Evolutionary conservation across 179 eudicot species (phyloP), one percentile per base, ranked within the genome.

Genomic region (Beta lomatogona): DNA sequence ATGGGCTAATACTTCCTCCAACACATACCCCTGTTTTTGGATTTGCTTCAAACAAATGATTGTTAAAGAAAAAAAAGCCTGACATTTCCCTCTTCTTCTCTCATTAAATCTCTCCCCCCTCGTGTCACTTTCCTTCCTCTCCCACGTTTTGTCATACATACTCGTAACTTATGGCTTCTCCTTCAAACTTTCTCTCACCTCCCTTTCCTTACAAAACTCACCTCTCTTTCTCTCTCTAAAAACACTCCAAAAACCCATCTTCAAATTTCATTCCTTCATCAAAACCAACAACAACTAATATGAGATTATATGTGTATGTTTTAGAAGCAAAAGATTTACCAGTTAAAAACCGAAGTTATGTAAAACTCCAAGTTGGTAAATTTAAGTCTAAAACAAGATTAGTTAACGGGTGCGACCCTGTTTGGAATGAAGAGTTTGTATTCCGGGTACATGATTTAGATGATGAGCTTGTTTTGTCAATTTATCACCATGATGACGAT

Each of bases 391-490:
- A 88, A 65, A 91, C 93, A 16, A 81, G 95, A 81, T 82, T 84
- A n/a, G 85, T 90, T 53, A 80, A 61, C 53, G 88, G 88, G 89
- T 81, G 86, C 2, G 90, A 89, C 89, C 93, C 94, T 36, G 77
- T 91, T 89, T 94, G 97, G 97, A 94, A 94, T 73, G 98, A 94
- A 83, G 98, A 94, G 85, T 94, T 93, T 84, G 94, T 89, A 0
- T 94, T 93, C 63, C 90, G 89, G 81, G 94, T 93, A 5, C 87
- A 86, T 72, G 94, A 90, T 71, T 86, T 89, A 81, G 88, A 90
- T 8, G 97, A 94, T 53, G 92, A 93, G 53, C 89, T 94, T 59
- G 57, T 87, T 64, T 81, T 94, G 3, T 93, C 97, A 58, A 87
- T 90, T 46, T 93, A 87, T 76, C 82, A 85, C 6, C 80, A 83